Evolutionary conservation across 208 protist genomes (phyloP).

Genomic region (Tetramitus jugosus): DNA sequence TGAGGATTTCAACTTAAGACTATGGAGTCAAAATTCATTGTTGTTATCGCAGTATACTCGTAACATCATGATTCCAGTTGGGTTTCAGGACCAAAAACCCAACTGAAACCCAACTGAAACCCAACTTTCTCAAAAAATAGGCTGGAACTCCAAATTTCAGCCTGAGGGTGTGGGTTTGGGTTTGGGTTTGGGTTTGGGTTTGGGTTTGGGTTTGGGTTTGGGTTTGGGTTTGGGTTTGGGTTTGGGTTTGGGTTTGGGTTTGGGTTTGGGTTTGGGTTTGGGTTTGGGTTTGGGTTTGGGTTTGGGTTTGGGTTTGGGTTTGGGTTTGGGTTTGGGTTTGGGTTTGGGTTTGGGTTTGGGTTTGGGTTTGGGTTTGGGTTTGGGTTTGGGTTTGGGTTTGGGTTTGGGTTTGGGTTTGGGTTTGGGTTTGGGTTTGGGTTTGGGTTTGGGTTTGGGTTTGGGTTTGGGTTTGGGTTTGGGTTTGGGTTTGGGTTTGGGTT

Average conservation of each 20-base stretch:
- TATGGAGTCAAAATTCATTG: no score
- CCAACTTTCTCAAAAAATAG: no score
- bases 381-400: slow-evolving; percentile 23
- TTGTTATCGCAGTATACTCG: no score
- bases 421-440: slow-evolving; percentile 10
- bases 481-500: neutral
- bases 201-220: slow-evolving; percentile 25
- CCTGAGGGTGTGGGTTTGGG: slow-evolving; percentile 10
- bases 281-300: slow-evolving; percentile 28
- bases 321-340: slow-evolving; percentile 19
- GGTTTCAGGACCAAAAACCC: no score
- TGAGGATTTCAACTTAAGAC: no score
- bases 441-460: slow-evolving; percentile 4
- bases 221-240: slow-evolving; percentile 24
- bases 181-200: slow-evolving; percentile 26
- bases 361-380: slow-evolving; percentile 26
- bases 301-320: slow-evolving; percentile 24
- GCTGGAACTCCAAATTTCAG: no score
- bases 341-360: slow-evolving; percentile 20
- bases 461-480: slow-evolving; percentile 7
- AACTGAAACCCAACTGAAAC: no score
- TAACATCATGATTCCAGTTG: no score
- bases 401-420: slow-evolving; percentile 11
- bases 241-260: slow-evolving; percentile 25
- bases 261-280: slow-evolving; percentile 24